Percentiles rank a stretch among this genome's conserved stretches.
phyloP scores from a whole-genome alignment of 495 filamentous ascomycete species.

The Aspergillus wentii region DNA sequence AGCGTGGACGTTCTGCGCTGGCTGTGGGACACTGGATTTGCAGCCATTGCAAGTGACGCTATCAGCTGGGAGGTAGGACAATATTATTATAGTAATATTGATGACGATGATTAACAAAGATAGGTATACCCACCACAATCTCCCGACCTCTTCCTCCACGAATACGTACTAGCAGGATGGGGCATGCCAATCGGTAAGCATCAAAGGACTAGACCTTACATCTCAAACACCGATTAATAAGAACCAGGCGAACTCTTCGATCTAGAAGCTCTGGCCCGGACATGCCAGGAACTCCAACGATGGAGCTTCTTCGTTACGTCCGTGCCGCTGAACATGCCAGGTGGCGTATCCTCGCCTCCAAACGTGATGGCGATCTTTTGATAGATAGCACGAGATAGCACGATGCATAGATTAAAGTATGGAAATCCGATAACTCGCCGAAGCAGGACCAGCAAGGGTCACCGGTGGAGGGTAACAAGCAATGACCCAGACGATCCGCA shows the following conservation, averaged over 20 bases:
- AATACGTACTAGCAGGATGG: slow-evolving; percentile 51
- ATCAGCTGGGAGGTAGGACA: slow-evolving; percentile 38
- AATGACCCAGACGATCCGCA: no score
- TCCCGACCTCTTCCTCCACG: slow-evolving; percentile 38
- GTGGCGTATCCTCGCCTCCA: slow-evolving; percentile 46
- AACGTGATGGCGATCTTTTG: slow-evolving; percentile 45
- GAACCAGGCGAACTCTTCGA: slow-evolving; percentile 47
- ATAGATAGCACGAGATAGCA: no score
- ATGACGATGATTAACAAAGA: slow-evolving; percentile 8
- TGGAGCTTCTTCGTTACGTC: slow-evolving; percentile 53
- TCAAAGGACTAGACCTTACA: no score
- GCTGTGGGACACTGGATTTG: slow-evolving; percentile 45
- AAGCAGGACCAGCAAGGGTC: no score
- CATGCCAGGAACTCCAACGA: slow-evolving; percentile 36
- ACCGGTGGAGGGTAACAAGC: no score
- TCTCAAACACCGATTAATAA: slow-evolving; percentile 1
- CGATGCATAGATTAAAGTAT: no score
- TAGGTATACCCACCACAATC: slow-evolving; percentile 30
- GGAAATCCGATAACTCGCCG: no score
- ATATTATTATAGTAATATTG: not conserved
- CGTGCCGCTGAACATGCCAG: slow-evolving; percentile 48
- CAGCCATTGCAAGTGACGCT: slow-evolving; percentile 47
- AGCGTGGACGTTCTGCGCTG: slow-evolving; percentile 37
- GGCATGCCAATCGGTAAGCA: slow-evolving; percentile 51
- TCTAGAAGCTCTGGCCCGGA: slow-evolving; percentile 40